phyloP scores from a whole-genome alignment of 2,329 filamentous ascomycete genomes.

The Didymella lethalis region DNA sequence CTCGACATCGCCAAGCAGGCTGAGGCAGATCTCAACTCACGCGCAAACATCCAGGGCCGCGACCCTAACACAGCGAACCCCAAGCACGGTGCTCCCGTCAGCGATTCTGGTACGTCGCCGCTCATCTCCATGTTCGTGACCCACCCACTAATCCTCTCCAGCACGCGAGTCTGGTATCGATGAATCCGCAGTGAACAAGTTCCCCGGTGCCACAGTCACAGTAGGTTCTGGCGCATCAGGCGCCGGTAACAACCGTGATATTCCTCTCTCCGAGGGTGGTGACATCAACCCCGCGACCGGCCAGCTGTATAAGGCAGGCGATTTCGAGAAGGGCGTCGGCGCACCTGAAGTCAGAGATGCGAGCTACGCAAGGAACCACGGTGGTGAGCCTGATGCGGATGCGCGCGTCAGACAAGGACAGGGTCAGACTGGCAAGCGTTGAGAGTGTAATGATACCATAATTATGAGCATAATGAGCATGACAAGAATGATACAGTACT shows the following conservation, averaged over 20 bases:
- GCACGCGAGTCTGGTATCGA: conserved; percentile 59
- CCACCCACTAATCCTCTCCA: conserved; percentile 27
- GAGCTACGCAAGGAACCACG: conserved; percentile 49
- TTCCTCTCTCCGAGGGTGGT: conserved; percentile 58
- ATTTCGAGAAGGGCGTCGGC: conserved; percentile 57
- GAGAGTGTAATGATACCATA: conserved; percentile 3
- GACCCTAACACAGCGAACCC: conserved; percentile 26
- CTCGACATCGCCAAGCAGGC: conserved; percentile 57
- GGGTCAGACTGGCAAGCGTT: conserved; percentile 18
- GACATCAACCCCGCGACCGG: conserved; percentile 52
- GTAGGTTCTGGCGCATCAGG: conserved; percentile 56
- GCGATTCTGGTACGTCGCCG: conserved; percentile 49
- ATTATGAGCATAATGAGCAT: not conserved
- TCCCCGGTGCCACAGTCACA: conserved; percentile 55
- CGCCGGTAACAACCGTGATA: conserved; percentile 57
- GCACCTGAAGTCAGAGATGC: conserved; percentile 57
- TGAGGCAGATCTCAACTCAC: conserved; percentile 58
- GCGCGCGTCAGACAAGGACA: conserved; percentile 50
- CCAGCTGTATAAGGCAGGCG: conserved; percentile 56
- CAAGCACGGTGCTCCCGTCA: conserved; percentile 24
- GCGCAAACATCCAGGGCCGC: conserved; percentile 51
- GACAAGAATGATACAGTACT: not conserved
- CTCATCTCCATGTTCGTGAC: not conserved
- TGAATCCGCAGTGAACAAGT: conserved; percentile 50
- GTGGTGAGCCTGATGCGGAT: conserved; percentile 53